Conservation (phyloP, 1,139 yeast species). For the Candida sanyaensis region DNA sequence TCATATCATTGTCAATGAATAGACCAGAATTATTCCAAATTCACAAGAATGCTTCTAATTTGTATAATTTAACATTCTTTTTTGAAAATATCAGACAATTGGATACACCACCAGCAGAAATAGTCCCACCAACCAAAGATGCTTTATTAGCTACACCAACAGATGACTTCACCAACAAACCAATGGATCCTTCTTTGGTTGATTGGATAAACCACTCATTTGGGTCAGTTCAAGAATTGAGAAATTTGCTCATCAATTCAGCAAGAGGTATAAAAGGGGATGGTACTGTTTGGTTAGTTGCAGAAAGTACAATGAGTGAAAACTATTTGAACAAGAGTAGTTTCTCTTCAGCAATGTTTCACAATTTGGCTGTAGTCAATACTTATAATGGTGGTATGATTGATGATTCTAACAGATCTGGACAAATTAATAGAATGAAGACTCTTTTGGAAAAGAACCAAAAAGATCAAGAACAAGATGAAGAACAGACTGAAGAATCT, state of each 20-base stretch:
- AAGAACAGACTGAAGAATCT: slow-evolving; percentile 13
- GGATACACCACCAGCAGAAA: slow-evolving; percentile 10
- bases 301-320: slow-evolving; percentile 47
- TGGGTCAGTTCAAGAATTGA: slow-evolving; percentile 69
- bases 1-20: slow-evolving; percentile 43
- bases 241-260: slow-evolving; percentile 61
- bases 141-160: slow-evolving; percentile 49
- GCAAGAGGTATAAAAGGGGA: slow-evolving; percentile 70
- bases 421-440: slow-evolving; percentile 45
- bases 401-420: slow-evolving; percentile 52
- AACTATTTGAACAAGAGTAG: slow-evolving; percentile 18
- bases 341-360: slow-evolving; percentile 29
- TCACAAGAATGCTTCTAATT: slow-evolving; percentile 58
- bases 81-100: slow-evolving; percentile 51
- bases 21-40: slow-evolving; percentile 50
- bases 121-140: slow-evolving; percentile 23
- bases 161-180: slow-evolving; percentile 33
- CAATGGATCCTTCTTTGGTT: slow-evolving; percentile 36
- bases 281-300: slow-evolving; percentile 76
- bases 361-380: slow-evolving; percentile 61
- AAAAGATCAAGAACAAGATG: slow-evolving; percentile 17
- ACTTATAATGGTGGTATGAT: slow-evolving; percentile 79
- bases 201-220: slow-evolving; percentile 56
- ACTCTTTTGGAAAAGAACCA: slow-evolving; percentile 19
- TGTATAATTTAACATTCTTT: slow-evolving; percentile 61